Base-by-base conservation (phyloP, 179 eudicot species). In the Corrigiola litoralis region DNA sequence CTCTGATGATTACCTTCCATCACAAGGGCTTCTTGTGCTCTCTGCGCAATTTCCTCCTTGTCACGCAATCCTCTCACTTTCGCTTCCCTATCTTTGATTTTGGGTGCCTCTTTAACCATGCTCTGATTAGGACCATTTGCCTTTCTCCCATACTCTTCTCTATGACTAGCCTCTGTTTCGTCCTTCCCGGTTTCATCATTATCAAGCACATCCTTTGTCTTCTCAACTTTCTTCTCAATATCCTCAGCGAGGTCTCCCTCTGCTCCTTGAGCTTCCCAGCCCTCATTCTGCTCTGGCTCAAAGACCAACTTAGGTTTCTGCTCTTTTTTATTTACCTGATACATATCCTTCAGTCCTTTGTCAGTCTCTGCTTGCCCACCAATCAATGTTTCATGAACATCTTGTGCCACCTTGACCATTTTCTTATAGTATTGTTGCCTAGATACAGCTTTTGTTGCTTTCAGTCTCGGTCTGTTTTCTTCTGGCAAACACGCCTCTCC, bases 401-500 rank as follows among this genome's bases (percentile, higher is more conserved):
- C 79, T 55, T 75, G 80, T 25, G 75, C 72, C 62, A 79, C 70
- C 62, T 66, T 69, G 65, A 71, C 71, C 73, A 74, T 73, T 71
- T 82, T 76, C 66, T 67, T 74, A 67, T 70, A 69, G 71, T 68
- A 78, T 56, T 64, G 82, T 64, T 68, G 81, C 74, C 73, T 70
- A 54, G 70, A 54, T 25, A 73, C 75, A 42, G 63, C 62, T 62
- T 76, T 73, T 49, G 70, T 52, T 57, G 74, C 67, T 73, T 71
- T 78, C 57, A 68, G 62, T 58, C 69, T 78, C 63, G 66, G 72
- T 72, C 82, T 66, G 53, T 55, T 80, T 66, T 66, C 67, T 61
- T 48, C 73, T 63, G 56, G 34, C 47, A 73, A 70, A 67, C 20
- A 70, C 21, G 61, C 65, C 48, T 71, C 84, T 57, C 45, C 73